Evolutionary conservation across 148 eudicot genomes (phyloP).

Genomic region (Chenopodium suecicum): DNA sequence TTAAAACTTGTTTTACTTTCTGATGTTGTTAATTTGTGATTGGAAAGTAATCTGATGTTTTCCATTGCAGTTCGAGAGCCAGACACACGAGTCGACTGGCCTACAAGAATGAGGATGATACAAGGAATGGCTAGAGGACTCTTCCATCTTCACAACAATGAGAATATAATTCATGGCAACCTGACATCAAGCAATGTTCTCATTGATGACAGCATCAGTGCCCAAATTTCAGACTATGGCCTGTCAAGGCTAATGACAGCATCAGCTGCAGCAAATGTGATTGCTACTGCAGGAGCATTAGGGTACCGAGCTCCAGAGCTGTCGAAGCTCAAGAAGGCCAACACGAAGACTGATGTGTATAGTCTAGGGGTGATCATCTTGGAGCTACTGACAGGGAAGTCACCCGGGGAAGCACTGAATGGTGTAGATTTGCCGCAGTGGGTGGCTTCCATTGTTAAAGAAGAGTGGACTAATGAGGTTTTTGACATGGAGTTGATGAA

Average conservation of each 20-base stretch:
- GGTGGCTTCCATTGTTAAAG: slow-evolving; percentile 87
- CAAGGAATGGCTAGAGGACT: slow-evolving; percentile 65
- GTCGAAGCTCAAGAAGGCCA: slow-evolving; percentile 77
- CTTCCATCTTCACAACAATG: slow-evolving; percentile 64
- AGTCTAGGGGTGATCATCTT: slow-evolving; percentile 80
- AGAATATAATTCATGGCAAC: slow-evolving; percentile 75
- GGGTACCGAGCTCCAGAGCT: slow-evolving; percentile 93
- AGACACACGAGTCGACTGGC: slow-evolving; percentile 60
- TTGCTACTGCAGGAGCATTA: slow-evolving; percentile 76
- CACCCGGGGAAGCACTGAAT: slow-evolving; percentile 75
- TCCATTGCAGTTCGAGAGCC: slow-evolving; percentile 52
- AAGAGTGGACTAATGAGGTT: slow-evolving; percentile 89
- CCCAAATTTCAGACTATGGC: slow-evolving; percentile 73
- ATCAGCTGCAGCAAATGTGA: slow-evolving; percentile 66
- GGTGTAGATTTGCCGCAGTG: slow-evolving; percentile 84
- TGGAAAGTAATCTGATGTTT: neutral
- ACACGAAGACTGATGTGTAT: slow-evolving; percentile 72
- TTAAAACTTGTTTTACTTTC: neutral
- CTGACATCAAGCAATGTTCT: slow-evolving; percentile 80
- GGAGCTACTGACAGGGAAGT: slow-evolving; percentile 77
- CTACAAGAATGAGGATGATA: slow-evolving; percentile 66
- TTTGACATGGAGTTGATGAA: slow-evolving; percentile 78
- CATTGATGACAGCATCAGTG: slow-evolving; percentile 53
- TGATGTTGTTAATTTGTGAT: neutral
- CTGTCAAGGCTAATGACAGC: slow-evolving; percentile 76